Percentiles rank a stretch among this genome's conserved stretches.
Conservation (phyloP, 108 stramenopile genomes). For the Aureococcus anophagefferens region DNA sequence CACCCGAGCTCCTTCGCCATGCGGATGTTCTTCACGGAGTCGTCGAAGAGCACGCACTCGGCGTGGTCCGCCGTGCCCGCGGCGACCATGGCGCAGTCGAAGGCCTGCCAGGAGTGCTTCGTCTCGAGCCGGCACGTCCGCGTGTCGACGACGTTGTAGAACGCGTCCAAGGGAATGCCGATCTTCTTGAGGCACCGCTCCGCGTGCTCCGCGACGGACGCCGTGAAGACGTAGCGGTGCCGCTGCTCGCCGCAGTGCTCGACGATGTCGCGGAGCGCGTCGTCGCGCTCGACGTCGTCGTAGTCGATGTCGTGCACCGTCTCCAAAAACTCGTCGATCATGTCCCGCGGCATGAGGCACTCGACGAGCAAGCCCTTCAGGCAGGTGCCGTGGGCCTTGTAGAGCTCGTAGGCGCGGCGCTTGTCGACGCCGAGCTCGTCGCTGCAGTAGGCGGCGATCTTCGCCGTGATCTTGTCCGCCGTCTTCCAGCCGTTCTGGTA, state of each 20-base stretch:
- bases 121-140: constrained; percentile 29
- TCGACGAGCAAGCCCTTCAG: constrained; percentile 40
- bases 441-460: constrained; percentile 33
- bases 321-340: background rate
- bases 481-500: constrained; percentile 61
- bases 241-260: background rate
- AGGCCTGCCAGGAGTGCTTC: constrained; percentile 46
- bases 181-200: constrained; percentile 43
- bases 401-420: constrained; percentile 42
- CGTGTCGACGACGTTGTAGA: constrained; percentile 43
- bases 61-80: constrained; percentile 37
- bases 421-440: background rate
- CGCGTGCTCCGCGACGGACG: constrained; percentile 48
- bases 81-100: constrained; percentile 49
- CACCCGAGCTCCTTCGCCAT: constrained; percentile 48
- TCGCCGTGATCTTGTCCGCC: constrained; percentile 38
- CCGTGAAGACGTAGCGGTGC: constrained; percentile 36
- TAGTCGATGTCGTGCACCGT: background rate
- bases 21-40: constrained; percentile 40
- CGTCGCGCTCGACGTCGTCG: background rate
- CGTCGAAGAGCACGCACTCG: constrained; percentile 54
- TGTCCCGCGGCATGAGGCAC: background rate
- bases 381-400: constrained; percentile 54
- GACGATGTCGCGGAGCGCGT: background rate
- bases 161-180: constrained; percentile 50